Base-by-base conservation (phyloP, 352 stramenopile genomes). In the Thraustochytrium sp. region DNA sequence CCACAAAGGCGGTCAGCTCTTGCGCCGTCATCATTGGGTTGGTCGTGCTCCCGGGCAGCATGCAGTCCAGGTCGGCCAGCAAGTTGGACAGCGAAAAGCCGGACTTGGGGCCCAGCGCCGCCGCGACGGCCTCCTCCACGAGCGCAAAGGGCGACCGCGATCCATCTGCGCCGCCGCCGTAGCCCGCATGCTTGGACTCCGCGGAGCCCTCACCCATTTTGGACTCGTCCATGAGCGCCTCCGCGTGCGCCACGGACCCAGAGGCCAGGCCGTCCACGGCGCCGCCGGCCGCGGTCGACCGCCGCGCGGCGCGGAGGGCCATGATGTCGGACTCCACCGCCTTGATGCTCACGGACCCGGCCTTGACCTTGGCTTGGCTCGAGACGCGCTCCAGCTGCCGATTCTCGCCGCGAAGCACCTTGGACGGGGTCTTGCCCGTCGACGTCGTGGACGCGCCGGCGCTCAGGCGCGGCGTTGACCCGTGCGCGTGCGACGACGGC, bases 391-490 rank as follows among this genome's bases (percentile, higher is more conserved):
- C 68, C 3, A 80, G 31, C 37, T 61, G 42, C 11, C 68, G 48
- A 21, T 61, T 80, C 31, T 80, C 68, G 46, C 68, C 68, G 23
- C 68, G 48, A 3, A 80, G 42, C 18, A 80, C 31, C 26, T 80
- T 80, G 46, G 68, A 80, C 16, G 68, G 44, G 18, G 36, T 34
- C 53, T 72, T 72, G 34, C 36, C 23, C 40, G 40, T 26, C 23
- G 68, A 46, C 76, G 53, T 13, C 5, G 31, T 64, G 0, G 1
- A 36, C 31, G 5, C 26, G 54, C 40, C 38, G 16, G 23, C 62
- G 11, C 62, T 75, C 23, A 55, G 53, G 0, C 21, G 36, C 9
- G 5, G 29, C 21, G 64, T 56, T 54, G 34, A 68, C 18, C 13
- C n/a, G 31, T 55, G 5, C 23, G 36, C 5, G 5, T 75, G 74